Conservation (phyloP, 441 rosid species). For the Gossypium laxum region DNA sequence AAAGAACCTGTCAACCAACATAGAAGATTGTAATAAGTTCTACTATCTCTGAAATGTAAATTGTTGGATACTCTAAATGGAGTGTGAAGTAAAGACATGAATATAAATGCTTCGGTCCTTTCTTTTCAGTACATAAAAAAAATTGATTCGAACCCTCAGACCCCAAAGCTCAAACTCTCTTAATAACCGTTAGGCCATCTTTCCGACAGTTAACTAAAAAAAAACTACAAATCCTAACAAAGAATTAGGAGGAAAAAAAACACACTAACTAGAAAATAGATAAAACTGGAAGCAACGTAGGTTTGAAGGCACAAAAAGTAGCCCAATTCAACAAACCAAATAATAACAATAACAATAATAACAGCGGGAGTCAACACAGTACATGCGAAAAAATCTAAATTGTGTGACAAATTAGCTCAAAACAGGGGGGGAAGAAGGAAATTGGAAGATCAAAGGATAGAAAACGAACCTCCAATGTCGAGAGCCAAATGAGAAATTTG, state of each 20-base stretch:
- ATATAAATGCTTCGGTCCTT: neutral
- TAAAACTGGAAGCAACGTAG: neutral
- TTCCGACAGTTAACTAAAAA: neutral
- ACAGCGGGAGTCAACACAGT: neutral
- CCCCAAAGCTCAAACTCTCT: neutral
- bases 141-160: neutral
- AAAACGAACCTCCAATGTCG: slow-evolving; percentile 70
- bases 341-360: neutral
- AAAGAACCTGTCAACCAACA: slow-evolving; percentile 48
- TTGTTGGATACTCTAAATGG: neutral
- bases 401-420: neutral
- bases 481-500: slow-evolving; percentile 73
- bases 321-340: neutral
- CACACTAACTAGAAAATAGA: neutral
- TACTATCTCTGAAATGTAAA: neutral
- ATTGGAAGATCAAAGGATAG: neutral
- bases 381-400: neutral
- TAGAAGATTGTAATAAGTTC: neutral
- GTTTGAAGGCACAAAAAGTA: neutral
- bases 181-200: neutral
- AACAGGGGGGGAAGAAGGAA: neutral
- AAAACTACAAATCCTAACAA: neutral
- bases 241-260: neutral
- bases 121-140: neutral
- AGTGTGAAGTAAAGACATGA: neutral